Evolutionary conservation across 148 eudicot genomes (phyloP).

Genomic region (Tetragonia tetragonoides): DNA sequence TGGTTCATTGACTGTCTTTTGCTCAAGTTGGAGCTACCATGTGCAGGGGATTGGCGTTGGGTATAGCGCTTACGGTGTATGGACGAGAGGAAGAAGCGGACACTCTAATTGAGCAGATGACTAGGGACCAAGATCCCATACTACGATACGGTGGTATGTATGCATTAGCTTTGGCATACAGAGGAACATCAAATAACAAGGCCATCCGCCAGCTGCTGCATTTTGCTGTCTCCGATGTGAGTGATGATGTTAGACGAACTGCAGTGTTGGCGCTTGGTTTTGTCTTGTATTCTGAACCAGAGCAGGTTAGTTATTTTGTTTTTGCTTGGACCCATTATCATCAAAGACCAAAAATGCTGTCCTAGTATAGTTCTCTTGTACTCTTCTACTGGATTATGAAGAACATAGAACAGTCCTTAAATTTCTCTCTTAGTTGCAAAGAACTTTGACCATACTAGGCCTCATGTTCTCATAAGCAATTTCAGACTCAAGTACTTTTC

Average conservation of each 20-base stretch:
- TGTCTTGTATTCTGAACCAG: conserved; percentile 90
- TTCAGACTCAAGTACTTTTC: conserved; percentile 1
- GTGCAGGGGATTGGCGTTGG: conserved; percentile 84
- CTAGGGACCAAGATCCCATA: conserved; percentile 97
- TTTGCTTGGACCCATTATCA: conserved; percentile 1
- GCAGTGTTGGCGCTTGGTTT: conserved; percentile 98
- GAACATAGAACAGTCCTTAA: not conserved
- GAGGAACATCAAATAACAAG: conserved; percentile 95
- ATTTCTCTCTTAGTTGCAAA: not conserved
- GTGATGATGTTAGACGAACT: conserved; percentile 96
- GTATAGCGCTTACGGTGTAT: conserved; percentile 92
- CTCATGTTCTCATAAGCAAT: not conserved
- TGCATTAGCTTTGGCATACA: conserved; percentile 93
- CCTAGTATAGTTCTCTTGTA: not conserved
- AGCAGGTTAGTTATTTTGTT: conserved; percentile 64
- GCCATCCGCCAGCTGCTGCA: conserved; percentile 97
- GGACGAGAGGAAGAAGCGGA: conserved; percentile 99
- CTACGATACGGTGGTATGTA: conserved; percentile 98
- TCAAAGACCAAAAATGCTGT: not conserved
- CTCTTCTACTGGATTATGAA: not conserved
- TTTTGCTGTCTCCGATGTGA: conserved; percentile 98
- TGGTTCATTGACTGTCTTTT: conserved; percentile 1
- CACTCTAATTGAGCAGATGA: conserved; percentile 92
- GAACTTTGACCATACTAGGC: not conserved
- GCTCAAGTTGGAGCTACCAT: conserved; percentile 17